Conservation (phyloP, 257 asterid genomes). For the Solanum peruvianum region DNA sequence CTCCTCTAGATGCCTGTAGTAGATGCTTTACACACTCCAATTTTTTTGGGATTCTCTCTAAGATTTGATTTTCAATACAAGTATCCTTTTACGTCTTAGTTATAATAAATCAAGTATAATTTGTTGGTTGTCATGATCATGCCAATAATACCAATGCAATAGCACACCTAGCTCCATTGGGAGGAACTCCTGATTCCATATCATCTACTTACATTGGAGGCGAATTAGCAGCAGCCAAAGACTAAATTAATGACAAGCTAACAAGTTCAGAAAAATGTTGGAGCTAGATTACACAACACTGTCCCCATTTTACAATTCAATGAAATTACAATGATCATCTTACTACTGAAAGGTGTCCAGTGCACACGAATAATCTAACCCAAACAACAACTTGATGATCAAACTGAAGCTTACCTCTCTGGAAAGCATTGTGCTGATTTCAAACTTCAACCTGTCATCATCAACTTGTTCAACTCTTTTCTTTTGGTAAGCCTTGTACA, state of each 20-base stretch:
- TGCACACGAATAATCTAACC: neutral
- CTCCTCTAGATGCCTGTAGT: neutral
- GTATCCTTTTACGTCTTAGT: neutral
- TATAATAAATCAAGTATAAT: neutral
- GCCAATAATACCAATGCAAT: neutral
- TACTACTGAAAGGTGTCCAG: neutral
- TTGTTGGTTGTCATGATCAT: neutral
- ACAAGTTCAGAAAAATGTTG: neutral
- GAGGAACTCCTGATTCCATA: neutral
- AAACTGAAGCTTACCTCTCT: conserved; percentile 62
- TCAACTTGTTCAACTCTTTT: conserved; percentile 63
- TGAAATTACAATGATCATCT: neutral
- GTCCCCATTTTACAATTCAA: neutral
- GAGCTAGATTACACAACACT: neutral
- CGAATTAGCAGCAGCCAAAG: neutral
- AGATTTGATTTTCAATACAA: neutral
- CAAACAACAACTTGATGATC: neutral
- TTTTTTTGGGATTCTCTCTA: neutral
- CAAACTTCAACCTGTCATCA: conserved; percentile 83
- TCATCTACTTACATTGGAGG: neutral
- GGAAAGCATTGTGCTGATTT: conserved; percentile 69
- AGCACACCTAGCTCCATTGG: neutral
- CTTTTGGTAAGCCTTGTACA: conserved; percentile 59
- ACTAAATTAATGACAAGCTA: neutral
- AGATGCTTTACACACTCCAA: neutral